phyloP scores from a whole-genome alignment of 2,329 filamentous ascomycete species.

The Sclerotiophoma versabilis region DNA sequence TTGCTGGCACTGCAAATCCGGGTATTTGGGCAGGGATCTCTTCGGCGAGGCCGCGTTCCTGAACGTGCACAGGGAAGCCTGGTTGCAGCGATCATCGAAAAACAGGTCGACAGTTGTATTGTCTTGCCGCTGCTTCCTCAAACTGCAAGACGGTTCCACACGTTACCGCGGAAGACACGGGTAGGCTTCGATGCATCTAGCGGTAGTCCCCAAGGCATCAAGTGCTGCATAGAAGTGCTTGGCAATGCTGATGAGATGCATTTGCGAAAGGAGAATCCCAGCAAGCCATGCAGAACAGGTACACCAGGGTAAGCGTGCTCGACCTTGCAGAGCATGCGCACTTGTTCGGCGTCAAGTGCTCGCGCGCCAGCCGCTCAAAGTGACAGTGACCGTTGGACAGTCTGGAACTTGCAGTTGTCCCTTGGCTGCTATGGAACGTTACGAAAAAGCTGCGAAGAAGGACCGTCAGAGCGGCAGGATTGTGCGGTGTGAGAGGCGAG shows the following conservation, averaged over 20 bases:
- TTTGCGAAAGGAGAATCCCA: conserved; percentile 3
- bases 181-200: conserved; percentile 23
- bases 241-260: conserved; percentile 16
- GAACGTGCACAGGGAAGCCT: conserved; percentile 26
- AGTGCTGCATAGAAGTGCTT: conserved; percentile 14
- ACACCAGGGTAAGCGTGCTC: neutral
- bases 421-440: neutral
- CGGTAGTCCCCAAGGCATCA: conserved; percentile 14
- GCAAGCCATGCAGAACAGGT: conserved; percentile 1
- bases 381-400: neutral
- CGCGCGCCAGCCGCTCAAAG: neutral
- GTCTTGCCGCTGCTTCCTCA: conserved; percentile 5
- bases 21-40: conserved; percentile 32
- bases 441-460: conserved; percentile 10
- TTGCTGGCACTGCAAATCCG: conserved; percentile 30
- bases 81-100: conserved; percentile 30
- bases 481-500: conserved; percentile 14
- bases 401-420: neutral
- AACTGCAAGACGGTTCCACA: conserved; percentile 3
- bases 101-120: conserved; percentile 10
- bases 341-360: neutral
- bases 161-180: conserved; percentile 21
- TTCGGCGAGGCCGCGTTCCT: conserved; percentile 42
- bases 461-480: conserved; percentile 1
- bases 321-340: neutral